Conservation (phyloP, 2,329 filamentous ascomycete species). For the Byssochlamys sp. region DNA sequence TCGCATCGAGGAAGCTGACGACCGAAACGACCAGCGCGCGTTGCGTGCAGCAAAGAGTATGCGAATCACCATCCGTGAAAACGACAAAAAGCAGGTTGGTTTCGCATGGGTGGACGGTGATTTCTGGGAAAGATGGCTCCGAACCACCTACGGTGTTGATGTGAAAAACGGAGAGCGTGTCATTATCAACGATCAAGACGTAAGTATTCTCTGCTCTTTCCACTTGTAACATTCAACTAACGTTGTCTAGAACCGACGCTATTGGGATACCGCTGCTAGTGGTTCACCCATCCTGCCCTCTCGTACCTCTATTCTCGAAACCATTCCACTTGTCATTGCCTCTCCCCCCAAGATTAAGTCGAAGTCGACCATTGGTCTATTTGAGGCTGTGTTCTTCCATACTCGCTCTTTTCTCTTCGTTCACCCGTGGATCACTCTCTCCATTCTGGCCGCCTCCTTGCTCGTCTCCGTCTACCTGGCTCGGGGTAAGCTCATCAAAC, state of each 20-base stretch:
- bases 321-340: slow-evolving; percentile 45
- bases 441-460: slow-evolving; percentile 28
- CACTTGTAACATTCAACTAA: slow-evolving; percentile 23
- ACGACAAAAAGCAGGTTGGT: slow-evolving; percentile 75
- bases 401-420: slow-evolving; percentile 33
- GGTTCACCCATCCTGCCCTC: slow-evolving; percentile 84
- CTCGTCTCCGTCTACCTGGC: slow-evolving; percentile 24
- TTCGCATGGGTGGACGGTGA: slow-evolving; percentile 97
- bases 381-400: slow-evolving; percentile 39
- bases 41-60: slow-evolving; percentile 81
- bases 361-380: slow-evolving; percentile 40
- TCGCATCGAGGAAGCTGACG: slow-evolving; percentile 90
- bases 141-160: slow-evolving; percentile 87
- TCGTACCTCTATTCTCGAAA: slow-evolving; percentile 83
- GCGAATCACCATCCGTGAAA: slow-evolving; percentile 78
- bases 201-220: slow-evolving; percentile 43
- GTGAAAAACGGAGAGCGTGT: slow-evolving; percentile 78
- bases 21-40: slow-evolving; percentile 80
- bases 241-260: slow-evolving; percentile 63
- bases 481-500: slow-evolving; percentile 21
- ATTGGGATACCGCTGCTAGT: slow-evolving; percentile 86
- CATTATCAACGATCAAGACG: slow-evolving; percentile 93
- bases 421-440: slow-evolving; percentile 36
- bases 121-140: slow-evolving; percentile 96
- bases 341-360: slow-evolving; percentile 39